Base-by-base conservation (phyloP, 1,284 basidiomycete genomes). In the Moniliophthora roreri region DNA sequence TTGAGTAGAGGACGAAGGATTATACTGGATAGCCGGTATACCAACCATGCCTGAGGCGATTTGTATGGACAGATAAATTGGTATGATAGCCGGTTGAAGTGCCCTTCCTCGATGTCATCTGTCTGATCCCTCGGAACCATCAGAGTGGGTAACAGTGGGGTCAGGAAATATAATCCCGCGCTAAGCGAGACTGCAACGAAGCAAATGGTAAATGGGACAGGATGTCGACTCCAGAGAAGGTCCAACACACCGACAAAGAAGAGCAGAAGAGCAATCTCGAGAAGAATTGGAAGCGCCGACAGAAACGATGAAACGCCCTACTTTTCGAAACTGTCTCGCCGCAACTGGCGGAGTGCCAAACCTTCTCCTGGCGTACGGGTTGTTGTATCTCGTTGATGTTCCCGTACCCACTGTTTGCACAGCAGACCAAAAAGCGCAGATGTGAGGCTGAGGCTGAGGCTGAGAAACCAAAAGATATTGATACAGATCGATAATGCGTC, bases 241-340 rank as follows among this genome's bases (percentile, higher is more conserved):
- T 66, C 62, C 13, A 64, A 37, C 5, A 64, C 23, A 3, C 70
- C 70, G 3, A 55, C 55, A 18, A 69, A 62, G 58, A 69, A 71
- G 6, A 69, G 58, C 3, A 62, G 46, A 2, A 69, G 53, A 0
- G 68, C 60, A 10, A 62, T 42, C 44, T 69, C 64, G 11, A 69
- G 58, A 8, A 70, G 54, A 2, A 66, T 42, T 1, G 67, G 67
- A 1, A 71, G 58, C 13, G 62, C 47, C 1, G 63, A 56, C 11
- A 69, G 59, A 11, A 67, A 62, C 11, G 55, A 56, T 11, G 59
- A 54, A 1, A 70, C 65, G 15, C 56, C 55, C 68, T 67, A 71
- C 28, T 53, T 55, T 5, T 58, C 48, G 8, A 67, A 56, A 15
- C 62, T 63, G 37, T 66, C 62, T 13, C 54, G 58, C 24, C 67